These are phyloP conservation scores for Dendryphion nanum DNA, from an alignment of 2,329 filamentous ascomycete species.

Conservation along the genomic window DNA sequence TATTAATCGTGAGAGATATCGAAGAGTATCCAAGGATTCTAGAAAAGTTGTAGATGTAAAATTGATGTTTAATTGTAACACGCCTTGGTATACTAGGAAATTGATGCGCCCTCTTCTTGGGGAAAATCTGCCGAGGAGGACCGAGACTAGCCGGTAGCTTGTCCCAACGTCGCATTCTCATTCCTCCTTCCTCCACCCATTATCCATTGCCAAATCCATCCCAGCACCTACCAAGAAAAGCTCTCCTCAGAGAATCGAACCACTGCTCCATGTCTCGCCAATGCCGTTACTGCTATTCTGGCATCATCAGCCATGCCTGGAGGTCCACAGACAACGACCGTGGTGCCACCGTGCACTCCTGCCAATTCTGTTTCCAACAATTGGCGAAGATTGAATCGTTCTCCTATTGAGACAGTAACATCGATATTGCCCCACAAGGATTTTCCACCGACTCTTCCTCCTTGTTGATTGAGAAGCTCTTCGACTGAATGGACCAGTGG, in stretches of 20 bases:
- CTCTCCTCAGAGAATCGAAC: neutral
- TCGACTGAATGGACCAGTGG: conserved; percentile 3
- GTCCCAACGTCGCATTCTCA: no score
- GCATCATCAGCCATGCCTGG: conserved; percentile 43
- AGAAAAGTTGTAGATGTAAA: neutral
- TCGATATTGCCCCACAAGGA: conserved; percentile 15
- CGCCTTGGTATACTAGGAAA: no score
- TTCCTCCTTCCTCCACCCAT: no score
- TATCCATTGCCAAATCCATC: no score
- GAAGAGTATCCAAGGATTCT: no score
- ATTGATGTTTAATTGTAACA: neutral
- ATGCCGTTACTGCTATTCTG: conserved; percentile 26
- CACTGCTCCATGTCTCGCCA: conserved; percentile 1
- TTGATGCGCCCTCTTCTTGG: no score
- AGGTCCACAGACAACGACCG: conserved; percentile 46
- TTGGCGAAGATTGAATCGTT: conserved; percentile 31
- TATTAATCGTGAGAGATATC: no score
- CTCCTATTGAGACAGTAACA: conserved; percentile 23
- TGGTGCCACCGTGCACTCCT: conserved; percentile 19
- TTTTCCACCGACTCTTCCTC: neutral
- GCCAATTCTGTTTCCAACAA: conserved; percentile 32
- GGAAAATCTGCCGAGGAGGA: no score
- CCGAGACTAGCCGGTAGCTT: no score
- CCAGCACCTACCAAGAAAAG: neutral
- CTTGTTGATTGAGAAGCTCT: conserved; percentile 19